These are phyloP conservation scores for Tolypocladium paradoxum DNA, from an alignment of 2,329 filamentous ascomycete genomes.

Conservation along the genomic window DNA sequence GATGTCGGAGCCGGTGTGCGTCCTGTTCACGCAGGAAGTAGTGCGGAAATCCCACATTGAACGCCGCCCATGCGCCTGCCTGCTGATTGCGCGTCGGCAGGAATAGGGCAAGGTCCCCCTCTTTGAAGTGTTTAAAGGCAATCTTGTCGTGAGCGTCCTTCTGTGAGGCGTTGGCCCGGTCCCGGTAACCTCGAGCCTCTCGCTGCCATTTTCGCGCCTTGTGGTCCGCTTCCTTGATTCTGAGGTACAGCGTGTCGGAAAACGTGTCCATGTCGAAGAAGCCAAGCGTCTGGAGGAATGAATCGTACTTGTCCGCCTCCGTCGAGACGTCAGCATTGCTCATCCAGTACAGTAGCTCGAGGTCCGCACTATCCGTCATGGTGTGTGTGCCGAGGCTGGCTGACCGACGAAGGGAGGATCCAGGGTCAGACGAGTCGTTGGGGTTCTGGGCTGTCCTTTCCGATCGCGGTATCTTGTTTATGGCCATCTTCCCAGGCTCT, in stretches of 20 bases:
- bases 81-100: constrained; percentile 89
- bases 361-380: constrained; percentile 51
- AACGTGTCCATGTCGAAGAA: constrained; percentile 78
- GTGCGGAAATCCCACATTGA: constrained; percentile 94
- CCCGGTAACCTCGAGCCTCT: constrained; percentile 76
- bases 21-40: constrained; percentile 95
- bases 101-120: constrained; percentile 89
- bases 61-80: constrained; percentile 92
- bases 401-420: constrained; percentile 41
- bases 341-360: constrained; percentile 75
- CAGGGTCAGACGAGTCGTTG: constrained; percentile 46
- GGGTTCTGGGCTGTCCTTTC: constrained; percentile 46
- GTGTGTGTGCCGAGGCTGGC: constrained; percentile 41
- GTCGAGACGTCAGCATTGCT: constrained; percentile 52
- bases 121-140: constrained; percentile 89
- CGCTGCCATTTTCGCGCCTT: constrained; percentile 89
- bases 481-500: constrained; percentile 59
- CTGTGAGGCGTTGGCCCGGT: constrained; percentile 70
- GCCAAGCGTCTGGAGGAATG: constrained; percentile 63
- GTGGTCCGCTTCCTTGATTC: constrained; percentile 87
- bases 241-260: constrained; percentile 73
- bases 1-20: constrained; percentile 66
- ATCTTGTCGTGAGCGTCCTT: constrained; percentile 93
- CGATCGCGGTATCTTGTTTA: constrained; percentile 58
- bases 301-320: constrained; percentile 63